Evolutionary conservation across 2,329 filamentous ascomycete species (phyloP), one percentile per base, ranked within the genome.

Genomic region (Didymella exigua): DNA sequence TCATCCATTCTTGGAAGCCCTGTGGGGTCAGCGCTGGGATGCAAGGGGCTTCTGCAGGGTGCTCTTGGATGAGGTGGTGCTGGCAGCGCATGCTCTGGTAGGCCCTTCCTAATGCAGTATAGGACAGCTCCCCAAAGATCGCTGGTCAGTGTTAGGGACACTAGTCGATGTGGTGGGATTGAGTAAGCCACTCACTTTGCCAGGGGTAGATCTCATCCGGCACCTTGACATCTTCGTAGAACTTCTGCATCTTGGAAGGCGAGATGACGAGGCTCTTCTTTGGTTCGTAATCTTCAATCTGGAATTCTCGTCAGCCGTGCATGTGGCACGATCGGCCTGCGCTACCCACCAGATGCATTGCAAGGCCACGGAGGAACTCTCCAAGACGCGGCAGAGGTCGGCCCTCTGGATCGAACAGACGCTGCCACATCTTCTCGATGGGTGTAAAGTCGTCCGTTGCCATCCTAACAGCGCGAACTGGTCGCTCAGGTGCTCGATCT

Each of bases 391-490:
- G 74, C 0, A 90, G 93, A 1, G 89, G 85, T 51, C 83, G 81
- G 0, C 87, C 89, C 24, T 86, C 80, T 2, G 80, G 77, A 41
- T 89, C 86, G 68, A 96, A 96, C 2, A 96, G 73, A 9, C 80
- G 80, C 5, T 90, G 89, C 91, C 91, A 96, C 68, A 87, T 87
- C 68, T 83, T 84, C 70, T 93, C 89, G 36, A 75, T 74, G 13
- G 74, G 72, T n/a, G 72, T 74, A 30, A 70, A 73, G 33, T 74
- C 71, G 26, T 75, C 74, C 23, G 69, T 70, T 14, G 66, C 61
- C 61, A 74, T 72, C 44, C 71, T 68, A 30, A 56, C 49, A 2
- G 65, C 59, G 13, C 66, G 63, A 24, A 59, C 38, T 24, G 74
- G 74, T 24, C 74, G 62, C 24, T 64, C 42, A 27, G 62, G 60